Evolutionary conservation across 2,329 filamentous ascomycete genomes (phyloP), one percentile per base, ranked within the genome.

Genomic region (Trichophyton simii): DNA sequence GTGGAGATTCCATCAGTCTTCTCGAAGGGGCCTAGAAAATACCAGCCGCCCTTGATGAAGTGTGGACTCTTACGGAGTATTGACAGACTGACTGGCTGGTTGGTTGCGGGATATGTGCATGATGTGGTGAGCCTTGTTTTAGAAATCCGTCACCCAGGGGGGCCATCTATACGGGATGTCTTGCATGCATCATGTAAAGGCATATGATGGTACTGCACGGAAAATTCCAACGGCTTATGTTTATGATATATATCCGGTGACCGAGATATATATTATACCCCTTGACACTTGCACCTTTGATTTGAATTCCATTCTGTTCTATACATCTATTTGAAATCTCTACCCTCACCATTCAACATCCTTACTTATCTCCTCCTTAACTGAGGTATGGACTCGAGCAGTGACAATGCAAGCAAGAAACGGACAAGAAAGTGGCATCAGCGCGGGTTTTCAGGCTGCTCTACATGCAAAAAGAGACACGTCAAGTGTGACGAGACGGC

Each of bases 391-490:
- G 46, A 52, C 18, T 52, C 46, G 11, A 52, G 22, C 46, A 52
- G 46, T 13, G 46, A 52, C 22, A 52, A 22, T 57, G 65, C 69
- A 55, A 66, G 67, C 15, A 66, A 68, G 52, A 73, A 72, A 62
- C 71, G 72, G 60, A 69, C 72, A 55, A 71, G 72, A 28, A 67
- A 70, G 66, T 76, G 73, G 73, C 73, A 75, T 65, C 73, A 74
- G 54, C 72, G 73, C 36, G 73, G 73, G 7, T 76, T 76, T 60
- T 76, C 73, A 0, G 73, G 74, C 8, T 76, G 74, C 61, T 71
- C 72, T 38, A 75, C 72, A 60, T 76, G 74, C 63, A 72, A 73
- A 57, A 69, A 72, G 38, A 72, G 74, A 28, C 73, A 76, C 68
- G 73, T 71, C 58, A 72, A 70, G 65, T 74, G 72, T 60, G 72